Base-by-base conservation (phyloP, 2,329 filamentous ascomycete genomes). In the Ramichloridium luteum region DNA sequence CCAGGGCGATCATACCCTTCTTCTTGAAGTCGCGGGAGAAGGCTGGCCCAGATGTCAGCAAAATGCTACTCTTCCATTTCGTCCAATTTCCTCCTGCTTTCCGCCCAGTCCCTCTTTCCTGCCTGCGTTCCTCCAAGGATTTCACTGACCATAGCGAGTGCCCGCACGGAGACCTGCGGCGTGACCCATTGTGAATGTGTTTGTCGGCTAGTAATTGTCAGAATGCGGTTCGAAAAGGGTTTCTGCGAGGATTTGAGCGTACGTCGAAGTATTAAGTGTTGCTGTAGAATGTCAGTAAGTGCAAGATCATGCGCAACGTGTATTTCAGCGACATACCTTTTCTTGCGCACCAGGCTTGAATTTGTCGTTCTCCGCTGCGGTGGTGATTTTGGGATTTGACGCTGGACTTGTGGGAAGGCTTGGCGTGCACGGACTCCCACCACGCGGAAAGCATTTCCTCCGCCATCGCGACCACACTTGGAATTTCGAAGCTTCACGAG, bases 1-100 rank as follows among this genome's bases (percentile, higher is more conserved):
- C 85, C 59, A 96, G 72, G 56, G 73, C 68, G 70, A 98, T 94
- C 72, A 78, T 77, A 63, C 90, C 90, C 74, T 86, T 84, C 72
- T 93, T 71, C 68, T 90, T 85, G 75, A 93, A 94, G 61, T 78
- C 72, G 58, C 88, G 77, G 62, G 79, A 82, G 77, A 94, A 98
- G 69, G 84, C 51, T 54, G 44, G 42, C 25, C 15, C 29, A 22
- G 13, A 37, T 31, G 40, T 48, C 35, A 52, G 43, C 35, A 30
- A 13, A 10, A 30, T 38, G 30, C 30, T 13, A 16, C 13, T 30
- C 33, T 31, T 25, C 30, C 33, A 25, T 23, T 10, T 27, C 27
- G 31, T 18, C 13, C 28, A 30, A 28, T 25, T 33, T 16, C 16
- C 14, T 30, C 79, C 78, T 86, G 84, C 12, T 32, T 35, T 25